Percentiles rank a stretch among this genome's conserved stretches.
These are phyloP conservation scores for Hypocreales sp. DNA, from an alignment of 2,329 filamentous ascomycete genomes.

Conservation along the genomic window DNA sequence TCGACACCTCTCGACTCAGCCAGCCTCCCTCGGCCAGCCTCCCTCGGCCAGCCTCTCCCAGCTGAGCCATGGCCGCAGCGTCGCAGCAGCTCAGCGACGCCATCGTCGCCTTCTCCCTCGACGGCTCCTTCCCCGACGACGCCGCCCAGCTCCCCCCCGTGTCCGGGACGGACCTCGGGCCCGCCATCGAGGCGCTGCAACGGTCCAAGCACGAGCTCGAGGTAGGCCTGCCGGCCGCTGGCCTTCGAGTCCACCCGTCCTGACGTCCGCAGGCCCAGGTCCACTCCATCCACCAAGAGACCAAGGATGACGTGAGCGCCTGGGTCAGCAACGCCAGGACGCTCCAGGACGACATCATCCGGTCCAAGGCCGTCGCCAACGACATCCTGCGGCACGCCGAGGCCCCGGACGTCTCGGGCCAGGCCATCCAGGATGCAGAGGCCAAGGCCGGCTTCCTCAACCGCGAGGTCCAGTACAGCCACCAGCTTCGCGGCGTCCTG, in stretches of 20 bases:
- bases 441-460: constrained; percentile 39
- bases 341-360: constrained; percentile 72
- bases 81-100: constrained; percentile 21
- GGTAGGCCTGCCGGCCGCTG: constrained; percentile 16
- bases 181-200: constrained; percentile 22
- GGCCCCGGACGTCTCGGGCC: constrained; percentile 36
- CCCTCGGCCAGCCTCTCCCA: background rate
- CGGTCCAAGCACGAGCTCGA: constrained; percentile 21
- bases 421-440: constrained; percentile 35
- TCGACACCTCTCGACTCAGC: background rate
- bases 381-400: constrained; percentile 70
- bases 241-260: too few species aligned
- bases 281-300: constrained; percentile 58
- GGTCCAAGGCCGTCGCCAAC: constrained; percentile 62
- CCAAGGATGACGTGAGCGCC: constrained; percentile 62
- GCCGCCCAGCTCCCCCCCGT: constrained; percentile 20
- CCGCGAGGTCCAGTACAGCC: constrained; percentile 42
- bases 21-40: background rate
- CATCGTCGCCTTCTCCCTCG: constrained; percentile 23
- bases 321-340: constrained; percentile 79
- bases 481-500: constrained; percentile 36
- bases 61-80: constrained; percentile 14
- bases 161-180: constrained; percentile 20
- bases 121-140: constrained; percentile 25
- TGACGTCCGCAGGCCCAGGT: constrained; percentile 53